A percentile compares a stretch with the other conserved stretches of the same genome.
phyloP scores from a whole-genome alignment of 805 yeast species.

The Wickerhamomyces chambardii region DNA sequence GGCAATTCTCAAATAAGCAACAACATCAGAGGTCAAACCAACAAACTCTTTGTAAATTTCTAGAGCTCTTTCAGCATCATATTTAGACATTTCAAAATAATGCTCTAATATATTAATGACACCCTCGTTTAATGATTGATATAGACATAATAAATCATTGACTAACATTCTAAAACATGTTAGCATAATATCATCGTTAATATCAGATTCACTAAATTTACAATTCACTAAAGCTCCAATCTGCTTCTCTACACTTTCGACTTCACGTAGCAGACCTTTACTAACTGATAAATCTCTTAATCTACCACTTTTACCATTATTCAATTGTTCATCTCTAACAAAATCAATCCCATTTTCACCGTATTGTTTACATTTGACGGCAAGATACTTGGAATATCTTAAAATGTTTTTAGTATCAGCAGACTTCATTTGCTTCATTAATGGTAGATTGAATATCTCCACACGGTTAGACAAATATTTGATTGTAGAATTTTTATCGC shows the following conservation, averaged over 20 bases:
- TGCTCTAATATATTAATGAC: constrained; percentile 90
- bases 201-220: constrained; percentile 68
- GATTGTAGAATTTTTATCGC: constrained; percentile 70
- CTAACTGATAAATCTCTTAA: constrained; percentile 59
- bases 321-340: constrained; percentile 57
- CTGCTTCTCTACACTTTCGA: constrained; percentile 78
- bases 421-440: constrained; percentile 20
- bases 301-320: constrained; percentile 42
- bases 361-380: constrained; percentile 60
- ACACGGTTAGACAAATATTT: constrained; percentile 43
- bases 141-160: constrained; percentile 79
- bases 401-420: constrained; percentile 48
- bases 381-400: constrained; percentile 66
- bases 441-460: constrained; percentile 40
- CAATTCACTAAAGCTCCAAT: constrained; percentile 69
- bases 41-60: constrained; percentile 80
- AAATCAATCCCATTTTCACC: constrained; percentile 61
- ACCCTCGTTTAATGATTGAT: constrained; percentile 91
- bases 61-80: constrained; percentile 82
- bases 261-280: constrained; percentile 75
- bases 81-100: constrained; percentile 84
- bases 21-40: constrained; percentile 78
- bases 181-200: constrained; percentile 74
- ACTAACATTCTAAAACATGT: constrained; percentile 84
- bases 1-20: constrained; percentile 80